A percentile compares a stretch with the other conserved stretches of the same genome.
Evolutionary conservation across 1,284 basidiomycete genomes (phyloP).

Genomic region (Cystobasidiaceae sp.): DNA sequence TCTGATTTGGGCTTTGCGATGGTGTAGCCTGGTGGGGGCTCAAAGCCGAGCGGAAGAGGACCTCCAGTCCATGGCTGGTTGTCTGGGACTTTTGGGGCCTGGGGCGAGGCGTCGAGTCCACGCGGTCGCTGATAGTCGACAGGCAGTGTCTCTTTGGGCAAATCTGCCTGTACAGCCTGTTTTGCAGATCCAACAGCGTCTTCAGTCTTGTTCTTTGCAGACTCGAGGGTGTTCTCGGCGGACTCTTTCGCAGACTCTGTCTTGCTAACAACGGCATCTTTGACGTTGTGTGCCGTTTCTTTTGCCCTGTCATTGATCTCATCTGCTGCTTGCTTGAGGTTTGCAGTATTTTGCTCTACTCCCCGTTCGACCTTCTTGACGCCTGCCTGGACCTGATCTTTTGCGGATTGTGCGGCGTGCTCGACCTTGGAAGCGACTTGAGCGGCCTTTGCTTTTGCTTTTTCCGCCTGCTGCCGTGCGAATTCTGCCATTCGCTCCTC

Average conservation of each 20-base stretch:
- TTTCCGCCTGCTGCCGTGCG: slow-evolving; percentile 41
- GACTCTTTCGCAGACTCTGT: slow-evolving; percentile 19
- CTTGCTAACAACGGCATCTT: slow-evolving; percentile 12
- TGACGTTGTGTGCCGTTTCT: slow-evolving; percentile 19
- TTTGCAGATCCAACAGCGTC: slow-evolving; percentile 4
- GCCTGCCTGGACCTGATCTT: slow-evolving; percentile 26
- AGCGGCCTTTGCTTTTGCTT: slow-evolving; percentile 40
- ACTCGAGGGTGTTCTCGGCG: slow-evolving; percentile 10
- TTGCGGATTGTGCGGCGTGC: slow-evolving; percentile 3
- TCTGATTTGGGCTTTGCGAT: slow-evolving; percentile 54
- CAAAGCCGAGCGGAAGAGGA: slow-evolving; percentile 81
- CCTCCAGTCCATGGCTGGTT: slow-evolving; percentile 57
- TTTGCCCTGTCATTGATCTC: slow-evolving; percentile 38
- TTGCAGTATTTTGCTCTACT: slow-evolving; percentile 42
- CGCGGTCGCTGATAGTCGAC: slow-evolving; percentile 40
- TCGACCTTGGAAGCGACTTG: slow-evolving; percentile 20
- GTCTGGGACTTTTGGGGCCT: slow-evolving; percentile 35
- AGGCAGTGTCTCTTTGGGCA: slow-evolving; percentile 32
- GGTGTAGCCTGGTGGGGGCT: slow-evolving; percentile 79
- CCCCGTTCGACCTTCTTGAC: slow-evolving; percentile 41
- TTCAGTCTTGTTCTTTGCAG: too few relatives aligned
- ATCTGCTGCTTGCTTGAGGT: slow-evolving; percentile 44
- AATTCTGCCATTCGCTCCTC: slow-evolving; percentile 50
- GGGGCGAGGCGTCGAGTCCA: slow-evolving; percentile 39
- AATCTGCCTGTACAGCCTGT: too few relatives aligned